Percentiles rank a stretch among this genome's conserved stretches.
Evolutionary conservation across 2,329 filamentous ascomycete genomes (phyloP).

Genomic region (Aureobasidium sp.): DNA sequence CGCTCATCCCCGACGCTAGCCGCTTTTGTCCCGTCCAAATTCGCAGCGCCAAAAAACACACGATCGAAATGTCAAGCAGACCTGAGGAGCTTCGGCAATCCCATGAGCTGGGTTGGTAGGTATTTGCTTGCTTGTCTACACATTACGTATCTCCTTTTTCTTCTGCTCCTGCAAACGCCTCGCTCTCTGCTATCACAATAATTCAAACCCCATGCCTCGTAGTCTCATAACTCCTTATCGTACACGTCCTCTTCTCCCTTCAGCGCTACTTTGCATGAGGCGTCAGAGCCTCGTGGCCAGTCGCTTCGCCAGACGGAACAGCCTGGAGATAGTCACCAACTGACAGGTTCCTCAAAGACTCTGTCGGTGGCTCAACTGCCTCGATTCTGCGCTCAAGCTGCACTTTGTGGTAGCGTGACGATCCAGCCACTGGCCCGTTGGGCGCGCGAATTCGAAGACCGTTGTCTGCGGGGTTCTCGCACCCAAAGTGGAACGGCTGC

Average conservation of each 20-base stretch:
- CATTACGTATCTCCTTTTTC: not conserved
- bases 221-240: not conserved
- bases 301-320: not conserved
- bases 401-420: constrained; percentile 17
- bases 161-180: not conserved
- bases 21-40: not conserved
- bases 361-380: not conserved
- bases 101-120: not conserved
- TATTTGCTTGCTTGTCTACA: not conserved
- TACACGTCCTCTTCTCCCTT: not conserved
- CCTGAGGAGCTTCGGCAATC: no score
- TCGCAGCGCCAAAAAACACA: not conserved
- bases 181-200: not conserved
- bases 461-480: constrained; percentile 19
- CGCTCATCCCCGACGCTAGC: not conserved
- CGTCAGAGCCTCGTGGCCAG: not conserved
- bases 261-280: not conserved
- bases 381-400: not conserved
- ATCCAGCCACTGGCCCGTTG: constrained; percentile 19
- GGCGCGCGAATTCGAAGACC: constrained; percentile 21
- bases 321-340: not conserved
- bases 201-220: not conserved
- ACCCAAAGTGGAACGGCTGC: constrained; percentile 26
- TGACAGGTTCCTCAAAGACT: constrained; percentile 2
- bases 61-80: not conserved